These are phyloP conservation scores for Xylaria castorea DNA, from an alignment of 495 filamentous ascomycete genomes.

Conservation along the genomic window DNA sequence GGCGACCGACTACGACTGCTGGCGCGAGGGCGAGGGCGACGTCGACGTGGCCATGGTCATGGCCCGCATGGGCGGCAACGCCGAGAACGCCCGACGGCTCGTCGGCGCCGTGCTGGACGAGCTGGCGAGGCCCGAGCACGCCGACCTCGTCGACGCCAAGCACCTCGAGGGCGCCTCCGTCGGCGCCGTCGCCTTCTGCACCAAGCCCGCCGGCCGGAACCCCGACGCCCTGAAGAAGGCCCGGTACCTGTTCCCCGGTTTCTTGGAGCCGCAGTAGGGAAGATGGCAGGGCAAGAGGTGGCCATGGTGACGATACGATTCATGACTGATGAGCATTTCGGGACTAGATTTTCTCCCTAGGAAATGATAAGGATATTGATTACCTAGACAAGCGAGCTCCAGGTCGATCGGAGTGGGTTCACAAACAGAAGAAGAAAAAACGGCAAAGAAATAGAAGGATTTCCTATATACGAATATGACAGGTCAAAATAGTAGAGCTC, in stretches of 20 bases:
- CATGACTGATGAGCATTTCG: slow-evolving; percentile 11
- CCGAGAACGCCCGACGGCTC: slow-evolving; percentile 81
- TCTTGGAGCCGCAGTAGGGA: slow-evolving; percentile 46
- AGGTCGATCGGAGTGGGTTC: not conserved
- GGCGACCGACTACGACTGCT: slow-evolving; percentile 99
- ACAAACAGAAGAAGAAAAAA: not conserved
- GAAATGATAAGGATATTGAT: not conserved
- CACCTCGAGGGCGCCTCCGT: slow-evolving; percentile 69
- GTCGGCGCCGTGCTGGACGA: slow-evolving; percentile 88
- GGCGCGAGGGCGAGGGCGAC: slow-evolving; percentile 70
- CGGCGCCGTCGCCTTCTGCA: slow-evolving; percentile 76
- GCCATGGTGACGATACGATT: not conserved
- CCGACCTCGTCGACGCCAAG: slow-evolving; percentile 78
- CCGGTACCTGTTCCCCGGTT: slow-evolving; percentile 78
- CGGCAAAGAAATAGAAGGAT: not conserved
- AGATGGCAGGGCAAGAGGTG: not conserved
- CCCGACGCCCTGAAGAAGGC: slow-evolving; percentile 72
- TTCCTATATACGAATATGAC: not conserved
- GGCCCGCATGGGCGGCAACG: slow-evolving; percentile 92
- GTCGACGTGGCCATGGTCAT: slow-evolving; percentile 98
- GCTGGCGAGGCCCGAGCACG: slow-evolving; percentile 75
- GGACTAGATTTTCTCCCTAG: not conserved
- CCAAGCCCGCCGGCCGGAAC: slow-evolving; percentile 66
- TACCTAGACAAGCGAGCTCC: slow-evolving; percentile 10
- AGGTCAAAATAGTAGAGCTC: not conserved